A percentile compares a stretch with the other conserved stretches of the same genome.
Conservation (phyloP, 306 rosid species). For the Vachellia collinsii region DNA sequence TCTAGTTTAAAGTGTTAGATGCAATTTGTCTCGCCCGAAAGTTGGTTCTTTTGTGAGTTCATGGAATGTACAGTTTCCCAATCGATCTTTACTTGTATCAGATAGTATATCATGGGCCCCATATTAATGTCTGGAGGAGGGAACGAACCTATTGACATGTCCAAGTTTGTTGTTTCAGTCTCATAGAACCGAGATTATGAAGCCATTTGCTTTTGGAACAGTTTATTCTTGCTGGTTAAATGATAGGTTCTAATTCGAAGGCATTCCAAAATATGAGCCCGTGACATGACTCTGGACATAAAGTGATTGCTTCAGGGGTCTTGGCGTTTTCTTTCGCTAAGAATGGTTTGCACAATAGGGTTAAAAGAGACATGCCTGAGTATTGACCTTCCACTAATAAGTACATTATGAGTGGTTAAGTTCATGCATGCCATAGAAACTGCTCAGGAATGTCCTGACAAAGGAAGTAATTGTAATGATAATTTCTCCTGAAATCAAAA, state of each 20-base stretch:
- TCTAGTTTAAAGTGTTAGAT: slow-evolving; percentile 14
- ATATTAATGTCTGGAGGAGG: neutral
- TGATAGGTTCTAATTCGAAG: neutral
- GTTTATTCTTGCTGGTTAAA: neutral
- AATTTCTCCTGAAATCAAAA: too few relatives aligned
- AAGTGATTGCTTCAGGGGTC: too few relatives aligned
- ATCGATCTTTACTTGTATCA: slow-evolving; percentile 14
- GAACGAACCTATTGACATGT: neutral
- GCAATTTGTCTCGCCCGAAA: neutral
- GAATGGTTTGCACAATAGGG: too few relatives aligned
- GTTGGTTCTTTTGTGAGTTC: slow-evolving; percentile 19
- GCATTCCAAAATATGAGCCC: too few relatives aligned
- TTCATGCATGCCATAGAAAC: too few relatives aligned
- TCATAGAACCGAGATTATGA: neutral
- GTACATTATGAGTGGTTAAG: too few relatives aligned
- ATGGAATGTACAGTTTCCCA: slow-evolving; percentile 54
- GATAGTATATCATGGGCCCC: neutral
- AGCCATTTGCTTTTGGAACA: neutral
- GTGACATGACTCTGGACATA: too few relatives aligned
- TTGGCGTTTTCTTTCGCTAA: too few relatives aligned
- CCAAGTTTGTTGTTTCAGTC: neutral
- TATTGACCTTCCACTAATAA: too few relatives aligned
- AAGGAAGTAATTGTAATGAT: too few relatives aligned
- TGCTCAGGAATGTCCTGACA: too few relatives aligned
- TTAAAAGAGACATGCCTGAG: too few relatives aligned